These are phyloP conservation scores for Aureobasidium sp. DNA, from an alignment of 2,329 filamentous ascomycete species.

Conservation along the genomic window DNA sequence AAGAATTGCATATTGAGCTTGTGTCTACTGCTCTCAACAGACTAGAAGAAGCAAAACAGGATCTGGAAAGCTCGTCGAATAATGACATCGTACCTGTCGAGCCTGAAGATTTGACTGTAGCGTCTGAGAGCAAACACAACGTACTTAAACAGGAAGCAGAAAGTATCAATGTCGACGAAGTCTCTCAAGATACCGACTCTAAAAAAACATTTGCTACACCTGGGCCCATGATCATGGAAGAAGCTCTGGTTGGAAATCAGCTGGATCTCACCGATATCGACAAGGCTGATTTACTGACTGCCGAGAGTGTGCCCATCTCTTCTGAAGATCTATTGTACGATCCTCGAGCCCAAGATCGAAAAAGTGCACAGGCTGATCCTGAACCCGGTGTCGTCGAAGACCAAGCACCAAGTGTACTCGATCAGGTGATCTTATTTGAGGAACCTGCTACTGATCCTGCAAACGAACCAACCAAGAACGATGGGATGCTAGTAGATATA, in stretches of 20 bases:
- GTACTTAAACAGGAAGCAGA: too few relatives aligned
- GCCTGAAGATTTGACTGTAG: not conserved
- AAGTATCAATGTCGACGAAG: not conserved
- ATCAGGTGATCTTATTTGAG: not conserved
- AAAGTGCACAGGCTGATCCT: not conserved
- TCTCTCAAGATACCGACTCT: too few relatives aligned
- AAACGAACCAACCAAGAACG: not conserved
- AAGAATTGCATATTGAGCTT: not conserved
- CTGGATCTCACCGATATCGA: too few relatives aligned
- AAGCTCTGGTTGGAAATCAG: not conserved
- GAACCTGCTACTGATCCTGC: not conserved
- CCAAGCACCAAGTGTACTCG: not conserved
- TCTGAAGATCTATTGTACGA: not conserved
- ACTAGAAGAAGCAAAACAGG: not conserved
- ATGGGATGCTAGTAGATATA: not conserved
- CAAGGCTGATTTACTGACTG: too few relatives aligned
- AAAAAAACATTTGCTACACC: not conserved
- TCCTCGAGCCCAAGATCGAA: not conserved
- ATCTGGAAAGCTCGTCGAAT: not conserved
- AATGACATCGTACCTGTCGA: not conserved
- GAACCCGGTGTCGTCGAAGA: constrained; percentile 12
- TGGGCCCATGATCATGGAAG: not conserved
- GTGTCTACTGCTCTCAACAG: not conserved
- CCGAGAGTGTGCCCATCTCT: too few relatives aligned
- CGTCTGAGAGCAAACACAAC: not conserved